These are phyloP conservation scores for Lasiodiplodia theobromae DNA, from an alignment of 2,329 filamentous ascomycete genomes.

Conservation along the genomic window DNA sequence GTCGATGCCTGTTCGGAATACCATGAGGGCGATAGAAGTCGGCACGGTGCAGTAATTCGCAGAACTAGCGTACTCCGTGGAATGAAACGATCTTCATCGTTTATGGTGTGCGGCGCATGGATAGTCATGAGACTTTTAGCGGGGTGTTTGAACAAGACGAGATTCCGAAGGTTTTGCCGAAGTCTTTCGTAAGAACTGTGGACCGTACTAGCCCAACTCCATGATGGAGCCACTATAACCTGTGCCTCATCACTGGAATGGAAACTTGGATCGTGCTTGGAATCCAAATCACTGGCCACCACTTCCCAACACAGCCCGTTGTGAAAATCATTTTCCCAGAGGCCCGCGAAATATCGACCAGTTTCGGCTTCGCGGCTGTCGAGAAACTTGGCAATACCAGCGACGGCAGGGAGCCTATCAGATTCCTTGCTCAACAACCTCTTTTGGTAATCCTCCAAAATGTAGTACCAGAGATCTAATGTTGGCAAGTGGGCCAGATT, in stretches of 20 bases:
- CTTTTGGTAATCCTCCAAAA: background rate
- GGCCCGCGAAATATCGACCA: background rate
- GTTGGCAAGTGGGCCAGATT: background rate
- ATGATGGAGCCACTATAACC: background rate
- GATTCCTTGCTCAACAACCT: background rate
- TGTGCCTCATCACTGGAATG: background rate
- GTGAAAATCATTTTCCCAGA: background rate
- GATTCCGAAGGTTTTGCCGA: too few relatives aligned
- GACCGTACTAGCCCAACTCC: background rate
- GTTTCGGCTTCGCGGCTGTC: background rate
- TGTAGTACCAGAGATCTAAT: background rate
- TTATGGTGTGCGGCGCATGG: background rate
- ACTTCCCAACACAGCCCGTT: background rate
- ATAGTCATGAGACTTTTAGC: background rate
- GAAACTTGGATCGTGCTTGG: background rate
- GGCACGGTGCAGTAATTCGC: background rate
- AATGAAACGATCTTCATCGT: background rate
- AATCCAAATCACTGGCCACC: too few relatives aligned
- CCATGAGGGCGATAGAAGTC: background rate
- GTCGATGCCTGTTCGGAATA: background rate
- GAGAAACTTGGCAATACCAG: background rate
- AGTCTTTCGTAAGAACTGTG: background rate
- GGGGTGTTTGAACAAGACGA: too few relatives aligned
- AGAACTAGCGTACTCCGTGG: background rate
- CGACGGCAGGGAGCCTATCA: background rate